A percentile compares a stretch with the other conserved stretches of the same genome.
Evolutionary conservation across 768 basidiomycete genomes (phyloP).

Genomic region (Xerocomus brunneocitrinus): DNA sequence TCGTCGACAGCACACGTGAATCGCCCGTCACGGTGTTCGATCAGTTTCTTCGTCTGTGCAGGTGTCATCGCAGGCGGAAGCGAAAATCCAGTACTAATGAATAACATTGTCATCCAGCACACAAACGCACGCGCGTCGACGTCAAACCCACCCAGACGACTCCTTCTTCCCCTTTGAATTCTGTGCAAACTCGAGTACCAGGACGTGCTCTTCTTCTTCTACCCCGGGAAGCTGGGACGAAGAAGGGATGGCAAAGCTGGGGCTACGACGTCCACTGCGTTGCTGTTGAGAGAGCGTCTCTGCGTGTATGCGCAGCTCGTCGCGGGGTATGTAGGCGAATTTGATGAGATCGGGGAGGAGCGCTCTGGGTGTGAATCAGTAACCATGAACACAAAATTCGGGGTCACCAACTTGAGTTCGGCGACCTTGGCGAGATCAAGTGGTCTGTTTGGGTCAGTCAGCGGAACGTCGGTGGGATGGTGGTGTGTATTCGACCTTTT

Average conservation of each 20-base stretch:
- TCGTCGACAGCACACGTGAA: slow-evolving; percentile 68
- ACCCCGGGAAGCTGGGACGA: slow-evolving; percentile 25
- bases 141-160: slow-evolving; percentile 21
- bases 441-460: slow-evolving; percentile 46
- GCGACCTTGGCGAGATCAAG: slow-evolving; percentile 74
- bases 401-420: slow-evolving; percentile 64
- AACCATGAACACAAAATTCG: not conserved
- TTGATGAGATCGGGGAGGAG: slow-evolving; percentile 77
- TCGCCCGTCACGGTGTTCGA: slow-evolving; percentile 62
- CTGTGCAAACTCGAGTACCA: slow-evolving; percentile 49
- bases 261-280: slow-evolving; percentile 32
- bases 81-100: slow-evolving; percentile 15
- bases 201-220: slow-evolving; percentile 44
- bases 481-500: slow-evolving; percentile 49
- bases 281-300: slow-evolving; percentile 24
- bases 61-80: slow-evolving; percentile 43
- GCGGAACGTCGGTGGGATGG: not conserved
- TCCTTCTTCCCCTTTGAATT: slow-evolving; percentile 34
- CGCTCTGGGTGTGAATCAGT: slow-evolving; percentile 42
- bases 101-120: not conserved
- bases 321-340: slow-evolving; percentile 74
- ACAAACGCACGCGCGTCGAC: not conserved
- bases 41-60: slow-evolving; percentile 58
- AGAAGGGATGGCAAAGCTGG: slow-evolving; percentile 37
- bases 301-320: slow-evolving; percentile 55